Percentiles rank a stretch among this genome's conserved stretches.
These are phyloP conservation scores for Lepidium aucheri DNA, from an alignment of 345 rosid species.

Conservation along the genomic window DNA sequence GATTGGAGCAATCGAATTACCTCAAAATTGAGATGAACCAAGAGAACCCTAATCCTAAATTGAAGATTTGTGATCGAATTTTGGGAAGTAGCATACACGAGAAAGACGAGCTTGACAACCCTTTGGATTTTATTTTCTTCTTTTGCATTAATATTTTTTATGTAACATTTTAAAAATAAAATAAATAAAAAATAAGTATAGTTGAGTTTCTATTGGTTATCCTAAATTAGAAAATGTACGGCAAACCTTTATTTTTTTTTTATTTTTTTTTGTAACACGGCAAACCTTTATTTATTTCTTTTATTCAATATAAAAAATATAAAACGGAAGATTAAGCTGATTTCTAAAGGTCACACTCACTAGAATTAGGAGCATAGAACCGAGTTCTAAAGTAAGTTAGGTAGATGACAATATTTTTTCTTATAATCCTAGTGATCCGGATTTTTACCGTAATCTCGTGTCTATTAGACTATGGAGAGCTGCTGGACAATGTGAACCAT, in stretches of 20 bases:
- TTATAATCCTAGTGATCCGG: no score
- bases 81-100: not conserved
- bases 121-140: not conserved
- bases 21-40: not conserved
- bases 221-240: not conserved
- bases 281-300: not conserved
- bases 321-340: not conserved
- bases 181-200: not conserved
- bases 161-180: not conserved
- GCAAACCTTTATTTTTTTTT: not conserved
- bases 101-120: slow-evolving; percentile 11
- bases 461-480: no score
- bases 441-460: no score
- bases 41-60: slow-evolving; percentile 17
- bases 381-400: no score
- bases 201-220: not conserved
- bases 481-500: no score
- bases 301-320: not conserved
- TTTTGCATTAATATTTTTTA: not conserved
- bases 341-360: not conserved
- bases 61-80: slow-evolving; percentile 17
- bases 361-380: no score
- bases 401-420: no score
- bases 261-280: no score
- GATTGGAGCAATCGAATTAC: slow-evolving; percentile 9